Conservation (phyloP, 805 yeast genomes). For the Hanseniaspora guilliermondii region DNA sequence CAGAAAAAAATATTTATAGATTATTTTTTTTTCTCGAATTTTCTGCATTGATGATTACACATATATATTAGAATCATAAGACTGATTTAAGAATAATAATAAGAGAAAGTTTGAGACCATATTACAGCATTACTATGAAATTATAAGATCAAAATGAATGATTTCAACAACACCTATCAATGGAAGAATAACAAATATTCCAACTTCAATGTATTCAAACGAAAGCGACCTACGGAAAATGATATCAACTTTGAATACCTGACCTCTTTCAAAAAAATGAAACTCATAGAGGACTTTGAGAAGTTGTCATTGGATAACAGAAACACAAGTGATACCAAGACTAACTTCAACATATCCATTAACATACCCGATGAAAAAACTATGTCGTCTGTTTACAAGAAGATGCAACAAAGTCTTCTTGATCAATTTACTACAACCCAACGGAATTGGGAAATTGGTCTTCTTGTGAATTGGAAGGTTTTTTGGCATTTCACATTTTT, state of each 20-base stretch:
- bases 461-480: background rate
- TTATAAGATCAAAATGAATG: background rate
- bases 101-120: too few species aligned
- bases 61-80: too few species aligned
- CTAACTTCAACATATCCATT: background rate
- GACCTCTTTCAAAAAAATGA: constrained; percentile 26
- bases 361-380: constrained; percentile 1
- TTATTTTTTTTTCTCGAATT: background rate
- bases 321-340: background rate
- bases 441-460: background rate
- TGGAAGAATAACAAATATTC: background rate
- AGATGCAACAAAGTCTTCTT: background rate
- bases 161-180: background rate
- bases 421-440: background rate
- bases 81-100: too few species aligned
- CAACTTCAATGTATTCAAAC: background rate
- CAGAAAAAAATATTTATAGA: background rate
- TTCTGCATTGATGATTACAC: background rate
- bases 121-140: too few species aligned
- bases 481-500: background rate
- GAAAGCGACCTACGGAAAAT: background rate
- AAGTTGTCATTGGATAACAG: constrained; percentile 19
- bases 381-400: background rate
- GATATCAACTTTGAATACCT: constrained; percentile 17
- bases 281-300: constrained; percentile 26